Evolutionary conservation across 2,329 filamentous ascomycete genomes (phyloP), one percentile per base, ranked within the genome.

Genomic region (Fusarium graminum): DNA sequence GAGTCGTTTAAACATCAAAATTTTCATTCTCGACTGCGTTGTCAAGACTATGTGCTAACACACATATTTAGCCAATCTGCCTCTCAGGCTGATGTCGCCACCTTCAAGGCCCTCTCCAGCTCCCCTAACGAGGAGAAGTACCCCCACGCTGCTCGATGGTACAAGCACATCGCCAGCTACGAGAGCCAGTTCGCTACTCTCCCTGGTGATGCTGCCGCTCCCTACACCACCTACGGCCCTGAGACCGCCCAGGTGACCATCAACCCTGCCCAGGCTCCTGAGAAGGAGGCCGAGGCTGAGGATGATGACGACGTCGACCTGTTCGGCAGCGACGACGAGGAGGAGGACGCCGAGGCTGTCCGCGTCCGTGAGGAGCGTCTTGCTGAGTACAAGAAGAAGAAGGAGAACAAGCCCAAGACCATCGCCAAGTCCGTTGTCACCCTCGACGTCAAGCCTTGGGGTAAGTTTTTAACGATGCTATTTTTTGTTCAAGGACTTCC

Each of bases 401-500:
- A 97, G 91, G 93, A 91, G 73, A 87, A 86, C 81, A 97, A 97
- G 89, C 83, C 86, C 71, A 97, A 98, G 92, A 86, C 89, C 73
- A 90, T 90, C 67, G 95, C 95, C 80, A 99, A 99, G 89, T 98
- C 94, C 63, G 85, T 98, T 67, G 93, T 98, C 76, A 98, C 93
- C 71, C 76, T 99, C 72, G 94, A 98, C 76, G 92, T 99, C 72
- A 99, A 99, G 89, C 95, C 95, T 77, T 98, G 95, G 94, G 95
- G 94, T 97, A 91, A 74, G 92, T 85, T 52, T 32, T 28, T 25
- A 12, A 6, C 10, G 7, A 6, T 11, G 9, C 7, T 9, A 11
- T 13, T 1, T n/a, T 16, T 7, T 17, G 19, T 28, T 11, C 16
- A 22, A 22, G 22, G 22, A 22, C 22, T 41, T 44, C 12, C 13